Base-by-base conservation (phyloP, 495 filamentous ascomycete species). In the Penicillium simplicissimum region DNA sequence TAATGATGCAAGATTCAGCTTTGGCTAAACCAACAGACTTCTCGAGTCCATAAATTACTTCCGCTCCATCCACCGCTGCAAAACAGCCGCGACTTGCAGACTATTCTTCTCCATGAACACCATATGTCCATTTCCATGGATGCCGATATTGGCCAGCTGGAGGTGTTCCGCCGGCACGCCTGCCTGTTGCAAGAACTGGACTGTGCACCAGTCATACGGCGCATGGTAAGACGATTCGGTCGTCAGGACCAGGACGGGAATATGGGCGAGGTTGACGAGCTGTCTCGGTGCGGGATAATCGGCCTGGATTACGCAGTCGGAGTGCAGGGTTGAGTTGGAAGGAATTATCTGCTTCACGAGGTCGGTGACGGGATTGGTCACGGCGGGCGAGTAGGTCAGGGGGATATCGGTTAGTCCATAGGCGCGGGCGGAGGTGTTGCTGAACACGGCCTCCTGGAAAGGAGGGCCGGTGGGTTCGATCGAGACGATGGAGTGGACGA, bases 91-190 rank as follows among this genome's bases (percentile, higher is more conserved):
- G 55, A 85, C 76, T 5, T 72, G 64, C 52, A 81, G 71, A 62
- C 78, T 87, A 55, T 87, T 88, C 75, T 79, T 84, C 74, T 88
- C 85, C 62, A 87, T 69, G 60, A 85, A 85, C 54, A 82, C 73
- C 67, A 87, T 76, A 68, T 87, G 84, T 10, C 80, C 85, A 66
- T 88, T 87, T 2, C 87, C 85, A 35, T 74, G 62, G 28, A 87
- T 80, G 0, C 79, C 79, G 8, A 62, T 52, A 63, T 82, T 70
- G 0, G 62, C 69, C 55, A 87, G 73, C 52, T 82, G 67, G 52
- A 82, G 37, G 57, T 79, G 75, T 54, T 82, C 68, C 7, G 78
- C 74, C 4, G 66, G 31, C 2, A 84, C 79, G 2, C 85, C 85
- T 2, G 82, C 84, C 68, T 89, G 85, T 57, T 75, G 63, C 58